Evolutionary conservation across 2,329 filamentous ascomycete species (phyloP), one percentile per base, ranked within the genome.

Genomic region (Arthroderma uncinatum): DNA sequence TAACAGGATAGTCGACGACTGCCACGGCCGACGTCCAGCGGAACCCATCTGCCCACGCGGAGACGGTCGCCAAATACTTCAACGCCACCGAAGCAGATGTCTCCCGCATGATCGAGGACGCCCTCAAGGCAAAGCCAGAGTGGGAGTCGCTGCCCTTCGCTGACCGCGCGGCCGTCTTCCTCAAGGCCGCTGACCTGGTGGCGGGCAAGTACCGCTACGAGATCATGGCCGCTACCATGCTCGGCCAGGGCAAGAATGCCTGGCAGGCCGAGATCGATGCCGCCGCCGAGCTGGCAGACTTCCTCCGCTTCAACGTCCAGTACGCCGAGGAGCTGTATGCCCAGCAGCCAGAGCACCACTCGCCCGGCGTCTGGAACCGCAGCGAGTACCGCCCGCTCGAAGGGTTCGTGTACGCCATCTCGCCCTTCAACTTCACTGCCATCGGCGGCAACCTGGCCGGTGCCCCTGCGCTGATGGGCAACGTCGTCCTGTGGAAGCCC

Each of bases 251-350:
- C 67, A 97, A 97, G 82, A 97, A 96, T 71, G 89, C 89, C 50
- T 97, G 90, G 90, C 92, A 98, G 74, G 92, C 93, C n/a, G 92
- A 98, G 79, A 97, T 97, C 62, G 92, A 97, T 72, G 82, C 91
- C 39, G 92, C 92, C n/a, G 92, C 92, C 6, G 93, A 98, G 78
- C 75, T 95, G 65, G 86, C 83, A 64, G 92, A 98, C 71, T 97
- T 97, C 74, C 77, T 97, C 12, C 73, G 76, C 47, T 95, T 96
- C 78, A 93, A 93, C 68, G 92, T 96, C 55, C 84, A 91, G 71
- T 96, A 93, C 68, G 92, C 92, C 28, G 85, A 95, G 74, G 88
- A 96, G 70, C 77, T 95, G 57, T 95, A 96, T 71, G 82, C 82
- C 36, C 84, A 89, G 69, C 93, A 98, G 74, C 92, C 92, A 12